phyloP scores from a whole-genome alignment of 495 filamentous ascomycete genomes.

The Tuber umbilicatum region DNA sequence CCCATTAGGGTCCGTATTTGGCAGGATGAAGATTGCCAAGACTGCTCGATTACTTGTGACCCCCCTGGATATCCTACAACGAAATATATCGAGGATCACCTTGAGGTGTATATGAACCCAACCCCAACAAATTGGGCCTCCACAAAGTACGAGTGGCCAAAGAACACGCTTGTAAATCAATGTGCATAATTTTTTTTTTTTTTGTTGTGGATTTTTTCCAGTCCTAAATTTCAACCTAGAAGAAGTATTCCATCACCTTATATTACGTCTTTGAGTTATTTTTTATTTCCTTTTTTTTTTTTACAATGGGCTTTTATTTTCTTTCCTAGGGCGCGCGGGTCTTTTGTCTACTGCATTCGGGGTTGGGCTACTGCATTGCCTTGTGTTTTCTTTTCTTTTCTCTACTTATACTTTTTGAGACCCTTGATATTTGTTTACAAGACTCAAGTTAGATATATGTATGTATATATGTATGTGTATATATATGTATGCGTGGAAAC shows the following conservation, averaged over 20 bases:
- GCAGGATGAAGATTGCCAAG: conserved; percentile 53
- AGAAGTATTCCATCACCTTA: neutral
- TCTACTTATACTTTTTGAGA: too few species aligned
- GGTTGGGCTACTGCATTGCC: neutral
- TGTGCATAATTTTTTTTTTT: conserved; percentile 37
- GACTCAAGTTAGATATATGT: neutral
- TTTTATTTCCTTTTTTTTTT: conserved; percentile 6
- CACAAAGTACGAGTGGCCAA: conserved; percentile 48
- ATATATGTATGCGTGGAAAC: too few species aligned
- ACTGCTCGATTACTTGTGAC: conserved; percentile 61
- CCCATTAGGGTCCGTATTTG: conserved; percentile 58
- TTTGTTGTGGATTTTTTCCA: neutral
- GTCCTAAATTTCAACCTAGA: neutral
- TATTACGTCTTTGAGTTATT: neutral
- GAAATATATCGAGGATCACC: conserved; percentile 61
- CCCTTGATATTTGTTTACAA: too few species aligned
- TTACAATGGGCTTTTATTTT: neutral
- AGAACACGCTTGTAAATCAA: conserved; percentile 48
- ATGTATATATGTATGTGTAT: too few species aligned
- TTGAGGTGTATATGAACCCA: conserved; percentile 56
- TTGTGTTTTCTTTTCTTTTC: neutral
- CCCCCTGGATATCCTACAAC: conserved; percentile 64
- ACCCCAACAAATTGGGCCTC: conserved; percentile 58
- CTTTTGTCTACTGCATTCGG: neutral
- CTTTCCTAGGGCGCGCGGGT: neutral